Evolutionary conservation across 176 grass and related monocot species (phyloP), one percentile per base, ranked within the genome.

Genomic region (Pharus latifolius): DNA sequence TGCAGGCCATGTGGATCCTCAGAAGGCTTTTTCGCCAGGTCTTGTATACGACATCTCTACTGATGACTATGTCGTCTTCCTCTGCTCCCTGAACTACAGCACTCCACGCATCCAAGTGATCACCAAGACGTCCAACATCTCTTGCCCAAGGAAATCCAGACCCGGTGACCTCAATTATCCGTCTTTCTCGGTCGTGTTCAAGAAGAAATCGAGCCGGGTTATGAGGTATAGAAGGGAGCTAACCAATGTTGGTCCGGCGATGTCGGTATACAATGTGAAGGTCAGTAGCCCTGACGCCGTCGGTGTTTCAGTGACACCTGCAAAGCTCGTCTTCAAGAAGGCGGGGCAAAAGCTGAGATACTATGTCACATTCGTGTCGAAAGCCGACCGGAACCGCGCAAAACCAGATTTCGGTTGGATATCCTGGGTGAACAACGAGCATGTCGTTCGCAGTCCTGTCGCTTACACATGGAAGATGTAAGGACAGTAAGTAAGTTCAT

Each of bases 141-240:
- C 84, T 13, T 99, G 95, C 22, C 77, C 84, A 1, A 82, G 40
- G 11, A 94, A 67, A 15, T 91, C 60, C 12, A 49, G 84, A 20
- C 84, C 95, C 1, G 90, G 95, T 31, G 86, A 99, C 22, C 87
- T 99, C 49, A 99, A 99, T 63, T 99, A 99, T 42, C 95, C 95
- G 0, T 99, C 95, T 0, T 94, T 91, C 55, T 88, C 90, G 0
- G 87, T 98, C 13, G 79, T 81, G 38, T 99, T 99, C 74, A 63
- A 61, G 17, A 80, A 78, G 82, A 90, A 76, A 41, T 26, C 70
- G 0, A 82, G 15, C 51, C 65, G 26, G 7, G 58, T 67, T 9
- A 26, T 88, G 63, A 85, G 72, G 71, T 94, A 91, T 50, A 75
- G 78, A 46, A 79, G 95, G 69, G 90, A 94, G 84, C 52, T 94